Evolutionary conservation across 495 filamentous ascomycete genomes (phyloP).

Genomic region (Rostrohypoxylon terebratum): DNA sequence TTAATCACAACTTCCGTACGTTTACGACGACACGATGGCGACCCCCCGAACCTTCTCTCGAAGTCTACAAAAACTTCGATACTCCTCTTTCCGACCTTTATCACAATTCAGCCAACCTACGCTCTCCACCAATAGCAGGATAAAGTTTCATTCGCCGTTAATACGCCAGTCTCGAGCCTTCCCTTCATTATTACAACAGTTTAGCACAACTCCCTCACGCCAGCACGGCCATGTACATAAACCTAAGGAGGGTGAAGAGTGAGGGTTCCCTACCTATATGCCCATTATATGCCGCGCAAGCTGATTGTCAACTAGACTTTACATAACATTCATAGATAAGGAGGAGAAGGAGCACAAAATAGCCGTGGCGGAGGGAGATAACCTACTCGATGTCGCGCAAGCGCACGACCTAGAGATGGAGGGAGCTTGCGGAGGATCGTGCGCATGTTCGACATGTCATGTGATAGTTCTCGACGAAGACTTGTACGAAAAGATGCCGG

Average conservation of each 20-base stretch:
- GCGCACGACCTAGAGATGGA: conserved; percentile 98
- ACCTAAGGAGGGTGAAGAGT: conserved; percentile 96
- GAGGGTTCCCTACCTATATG: conserved; percentile 53
- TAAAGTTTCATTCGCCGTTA: conserved; percentile 25
- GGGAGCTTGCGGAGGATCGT: conserved; percentile 95
- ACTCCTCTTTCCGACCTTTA: conserved; percentile 11
- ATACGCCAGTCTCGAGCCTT: conserved; percentile 21
- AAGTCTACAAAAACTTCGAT: conserved; percentile 28
- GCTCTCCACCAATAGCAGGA: conserved; percentile 21
- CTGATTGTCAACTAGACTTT: conserved; percentile 67
- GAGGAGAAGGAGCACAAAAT: conserved; percentile 80
- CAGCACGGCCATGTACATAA: conserved; percentile 83
- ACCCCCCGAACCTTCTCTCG: conserved; percentile 34
- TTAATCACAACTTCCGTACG: conserved; percentile 8
- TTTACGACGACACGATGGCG: conserved; percentile 27
- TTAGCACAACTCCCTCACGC: conserved; percentile 71
- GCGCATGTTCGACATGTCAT: conserved; percentile 97
- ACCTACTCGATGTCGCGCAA: conserved; percentile 94
- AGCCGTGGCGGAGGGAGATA: conserved; percentile 86
- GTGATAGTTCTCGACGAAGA: conserved; percentile 87
- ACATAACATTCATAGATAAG: conserved; percentile 94
- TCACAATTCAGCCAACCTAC: conserved; percentile 21
- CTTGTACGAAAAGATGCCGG: conserved; percentile 90
- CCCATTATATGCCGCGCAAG: background rate
- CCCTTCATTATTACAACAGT: conserved; percentile 60